Percentiles rank a stretch among this genome's conserved stretches.
Conservation (phyloP, 2,329 filamentous ascomycete genomes). For the Nigrospora oryzae region DNA sequence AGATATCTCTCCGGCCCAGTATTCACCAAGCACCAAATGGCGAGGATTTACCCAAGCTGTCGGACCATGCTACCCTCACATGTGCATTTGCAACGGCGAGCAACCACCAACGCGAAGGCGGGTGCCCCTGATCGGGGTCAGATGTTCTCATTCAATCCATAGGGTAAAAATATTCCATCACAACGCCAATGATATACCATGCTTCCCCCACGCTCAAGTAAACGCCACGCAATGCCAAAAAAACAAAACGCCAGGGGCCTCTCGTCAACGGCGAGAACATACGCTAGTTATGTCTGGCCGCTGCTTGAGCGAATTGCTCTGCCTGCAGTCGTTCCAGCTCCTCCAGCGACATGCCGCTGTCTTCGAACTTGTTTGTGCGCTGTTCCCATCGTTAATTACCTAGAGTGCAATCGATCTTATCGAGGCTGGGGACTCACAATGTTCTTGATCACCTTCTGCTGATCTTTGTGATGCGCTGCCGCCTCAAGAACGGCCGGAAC, state of each 20-base stretch:
- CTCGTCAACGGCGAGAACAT: background rate
- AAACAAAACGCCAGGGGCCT: background rate
- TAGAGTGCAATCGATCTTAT: too few relatives aligned
- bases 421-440: constrained; percentile 2
- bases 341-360: constrained; percentile 85
- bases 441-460: constrained; percentile 61
- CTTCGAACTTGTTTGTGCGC: constrained; percentile 94
- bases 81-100: too few relatives aligned
- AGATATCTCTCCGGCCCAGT: too few relatives aligned
- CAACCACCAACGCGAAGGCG: too few relatives aligned
- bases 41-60: too few relatives aligned
- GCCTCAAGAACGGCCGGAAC: constrained; percentile 63
- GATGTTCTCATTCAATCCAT: background rate
- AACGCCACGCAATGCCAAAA: constrained; percentile 5
- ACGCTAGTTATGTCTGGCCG: constrained; percentile 15
- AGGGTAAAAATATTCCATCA: background rate
- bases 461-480: constrained; percentile 66
- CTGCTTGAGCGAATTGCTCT: constrained; percentile 67
- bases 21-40: too few relatives aligned
- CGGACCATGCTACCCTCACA: too few relatives aligned
- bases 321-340: constrained; percentile 83
- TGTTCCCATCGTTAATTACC: constrained; percentile 23
- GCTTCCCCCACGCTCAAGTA: background rate
- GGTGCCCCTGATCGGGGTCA: too few relatives aligned
- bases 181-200: constrained; percentile 6